Base-by-base conservation (phyloP, 768 basidiomycete species). In the Leccinum arenicola region DNA sequence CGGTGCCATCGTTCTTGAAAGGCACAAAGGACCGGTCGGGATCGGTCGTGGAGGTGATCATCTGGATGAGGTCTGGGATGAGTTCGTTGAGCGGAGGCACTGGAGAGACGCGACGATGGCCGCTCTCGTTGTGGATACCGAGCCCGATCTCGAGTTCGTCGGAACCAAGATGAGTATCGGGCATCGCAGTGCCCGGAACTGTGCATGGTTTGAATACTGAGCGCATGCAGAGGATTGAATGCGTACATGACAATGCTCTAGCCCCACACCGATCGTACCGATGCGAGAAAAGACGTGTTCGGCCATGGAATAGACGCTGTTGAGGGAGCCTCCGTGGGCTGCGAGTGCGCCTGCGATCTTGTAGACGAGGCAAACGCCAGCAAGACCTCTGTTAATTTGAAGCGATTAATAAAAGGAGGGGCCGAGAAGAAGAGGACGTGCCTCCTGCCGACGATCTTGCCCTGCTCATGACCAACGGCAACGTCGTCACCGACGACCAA, bases 101-200 rank as follows among this genome's bases (percentile, higher is more conserved):
- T 4, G 89, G 90, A 0, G 86, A 86, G 36, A 89, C 64, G 29
- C 85, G 85, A 45, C 78, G 76, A 61, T 85, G 80, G 8, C 90
- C 94, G 50, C 86, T 84, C 74, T 96, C 94, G 66, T 96, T 96
- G 75, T 96, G 94, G 57, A 96, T 90, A 12, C 94, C 91, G 78
- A 92, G 84, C 17, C 94, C 94, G 59, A 96, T 88, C 74, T 96
- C 94, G 55, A 94, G 84, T 70, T 93, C 90, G 21, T 81, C 75
- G 12, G 73, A 66, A 4, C 77, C 77, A 23, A 94, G 78, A 68
- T 84, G 80, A 12, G 83, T 80, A 36, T 83, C 72, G 3, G 78
- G 68, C 1, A 81, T 69, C 0, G 85, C 84, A 6, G 91, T 93
- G 33, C 93, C 89, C 9, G 91, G 92, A 45, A 93, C 87, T 91